Evolutionary conservation across 179 eudicot species (phyloP).

Genomic region (Vitellaria paradoxa): DNA sequence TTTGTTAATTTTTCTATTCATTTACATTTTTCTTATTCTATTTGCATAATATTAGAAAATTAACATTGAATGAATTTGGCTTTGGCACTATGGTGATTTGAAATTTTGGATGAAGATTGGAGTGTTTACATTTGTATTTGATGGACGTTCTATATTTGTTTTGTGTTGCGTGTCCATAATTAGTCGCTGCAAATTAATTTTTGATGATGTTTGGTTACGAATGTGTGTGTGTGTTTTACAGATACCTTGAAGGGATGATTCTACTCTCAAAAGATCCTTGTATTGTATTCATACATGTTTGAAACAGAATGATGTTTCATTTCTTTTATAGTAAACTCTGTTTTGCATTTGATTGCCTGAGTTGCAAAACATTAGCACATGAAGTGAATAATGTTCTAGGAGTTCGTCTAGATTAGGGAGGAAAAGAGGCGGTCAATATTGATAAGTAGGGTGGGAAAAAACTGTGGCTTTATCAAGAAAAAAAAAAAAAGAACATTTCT

Average conservation of each 20-base stretch:
- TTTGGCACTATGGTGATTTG: neutral
- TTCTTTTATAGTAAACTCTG: neutral
- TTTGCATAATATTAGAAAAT: neutral
- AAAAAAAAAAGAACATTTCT: too few relatives aligned
- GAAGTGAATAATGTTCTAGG: neutral
- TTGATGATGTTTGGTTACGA: too few relatives aligned
- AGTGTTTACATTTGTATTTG: neutral
- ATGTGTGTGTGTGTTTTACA: neutral
- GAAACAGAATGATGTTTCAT: neutral
- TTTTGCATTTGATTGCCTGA: neutral
- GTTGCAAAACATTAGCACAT: too few relatives aligned
- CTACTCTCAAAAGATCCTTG: neutral
- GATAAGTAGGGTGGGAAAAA: neutral
- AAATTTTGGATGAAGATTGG: neutral
- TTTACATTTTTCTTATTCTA: neutral
- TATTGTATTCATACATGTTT: neutral
- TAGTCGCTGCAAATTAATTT: too few relatives aligned
- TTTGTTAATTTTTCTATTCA: neutral
- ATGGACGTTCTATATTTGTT: neutral
- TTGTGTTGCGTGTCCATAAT: too few relatives aligned
- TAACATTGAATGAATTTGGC: neutral
- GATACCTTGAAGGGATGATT: neutral
- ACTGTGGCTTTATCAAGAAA: too few relatives aligned
- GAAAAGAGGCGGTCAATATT: too few relatives aligned
- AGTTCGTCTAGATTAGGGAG: too few relatives aligned